phyloP scores from a whole-genome alignment of 2,329 filamentous ascomycete species.

The Macrophomina tecta region DNA sequence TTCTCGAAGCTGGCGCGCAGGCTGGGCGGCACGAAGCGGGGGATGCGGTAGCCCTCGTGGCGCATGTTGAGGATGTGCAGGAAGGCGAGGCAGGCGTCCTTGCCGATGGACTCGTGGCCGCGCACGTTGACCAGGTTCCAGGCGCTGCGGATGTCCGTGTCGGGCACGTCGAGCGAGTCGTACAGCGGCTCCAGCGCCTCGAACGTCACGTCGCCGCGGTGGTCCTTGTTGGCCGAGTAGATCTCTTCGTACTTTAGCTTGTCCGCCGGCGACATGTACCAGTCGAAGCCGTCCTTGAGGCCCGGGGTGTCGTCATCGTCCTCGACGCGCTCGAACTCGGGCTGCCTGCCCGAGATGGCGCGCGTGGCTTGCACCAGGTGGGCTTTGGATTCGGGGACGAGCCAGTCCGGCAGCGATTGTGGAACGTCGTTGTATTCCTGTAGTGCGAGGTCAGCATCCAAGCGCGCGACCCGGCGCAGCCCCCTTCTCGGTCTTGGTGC shows the following conservation, averaged over 20 bases:
- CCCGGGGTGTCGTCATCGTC: constrained; percentile 78
- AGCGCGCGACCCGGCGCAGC: neutral
- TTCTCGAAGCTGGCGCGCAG: constrained; percentile 90
- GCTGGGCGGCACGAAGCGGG: constrained; percentile 88
- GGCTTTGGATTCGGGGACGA: constrained; percentile 81
- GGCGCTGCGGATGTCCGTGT: constrained; percentile 83
- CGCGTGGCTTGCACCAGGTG: constrained; percentile 50
- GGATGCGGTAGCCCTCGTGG: constrained; percentile 93
- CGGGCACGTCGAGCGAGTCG: constrained; percentile 74
- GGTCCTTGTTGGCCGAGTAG: constrained; percentile 89
- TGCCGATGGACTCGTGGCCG: constrained; percentile 81
- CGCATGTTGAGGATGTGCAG: constrained; percentile 95
- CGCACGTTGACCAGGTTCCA: constrained; percentile 99
- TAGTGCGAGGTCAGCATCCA: neutral
- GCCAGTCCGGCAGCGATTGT: constrained; percentile 85
- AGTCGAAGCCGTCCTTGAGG: constrained; percentile 96
- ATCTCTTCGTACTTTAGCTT: constrained; percentile 97
- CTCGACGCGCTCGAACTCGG: constrained; percentile 83
- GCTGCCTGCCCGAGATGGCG: constrained; percentile 73
- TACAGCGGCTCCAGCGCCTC: constrained; percentile 82
- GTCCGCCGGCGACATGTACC: constrained; percentile 96
- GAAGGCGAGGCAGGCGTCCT: constrained; percentile 93
- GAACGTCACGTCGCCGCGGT: constrained; percentile 79
- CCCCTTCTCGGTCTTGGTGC: constrained; percentile 4
- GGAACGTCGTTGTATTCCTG: constrained; percentile 88